Base-by-base conservation (phyloP, 345 rosid species). In the Psidium guajava region DNA sequence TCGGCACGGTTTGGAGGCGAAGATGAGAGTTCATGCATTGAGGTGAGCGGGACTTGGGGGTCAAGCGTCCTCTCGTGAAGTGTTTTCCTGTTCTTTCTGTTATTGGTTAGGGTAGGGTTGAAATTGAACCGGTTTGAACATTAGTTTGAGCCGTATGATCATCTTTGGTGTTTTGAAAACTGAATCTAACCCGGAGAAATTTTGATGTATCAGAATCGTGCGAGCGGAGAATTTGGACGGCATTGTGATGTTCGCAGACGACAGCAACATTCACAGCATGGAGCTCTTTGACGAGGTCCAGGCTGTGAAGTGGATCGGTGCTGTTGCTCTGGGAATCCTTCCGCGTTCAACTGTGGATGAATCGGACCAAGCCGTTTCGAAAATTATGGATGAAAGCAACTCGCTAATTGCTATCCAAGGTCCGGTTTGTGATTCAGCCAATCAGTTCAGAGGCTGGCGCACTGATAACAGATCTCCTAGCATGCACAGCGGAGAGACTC, bases 201-300 rank as follows among this genome's bases (percentile, higher is more conserved):
- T 36, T 16, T 85, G 64, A 53, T 88, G 92, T 84, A 83, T 64
- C 93, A 97, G 99, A 88, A 89, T 92, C 69, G 92, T 94, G 83
- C 92, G 90, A 84, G 95, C 96, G 85, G 89, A 93, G 96, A 97
- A 92, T 91, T 91, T 96, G 93, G 98, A 97, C 85, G 98, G 99
- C 69, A 51, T 97, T 81, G 98, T 96, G 86, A 90, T 95, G 94
- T 96, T 97, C 88, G 96, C 94, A 3, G 99, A 97, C 89, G 99
- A 97, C 88, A 93, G 99, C 87, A 97, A 96, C 55, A 92, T 97
- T 97, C 99, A 97, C 87, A 92, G 96, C 85, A 95, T 96, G 96
- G 99, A 96, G 88, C 92, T 96, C 32, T 97, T 96, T 86, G 98
- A 94, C 27, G 98, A 95, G 87, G 93, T 97, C 82, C 99, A 96